Evolutionary conservation across 73 alveolate species (phyloP), one percentile per base, ranked within the genome.

Genomic region (Uronychia setigera): DNA sequence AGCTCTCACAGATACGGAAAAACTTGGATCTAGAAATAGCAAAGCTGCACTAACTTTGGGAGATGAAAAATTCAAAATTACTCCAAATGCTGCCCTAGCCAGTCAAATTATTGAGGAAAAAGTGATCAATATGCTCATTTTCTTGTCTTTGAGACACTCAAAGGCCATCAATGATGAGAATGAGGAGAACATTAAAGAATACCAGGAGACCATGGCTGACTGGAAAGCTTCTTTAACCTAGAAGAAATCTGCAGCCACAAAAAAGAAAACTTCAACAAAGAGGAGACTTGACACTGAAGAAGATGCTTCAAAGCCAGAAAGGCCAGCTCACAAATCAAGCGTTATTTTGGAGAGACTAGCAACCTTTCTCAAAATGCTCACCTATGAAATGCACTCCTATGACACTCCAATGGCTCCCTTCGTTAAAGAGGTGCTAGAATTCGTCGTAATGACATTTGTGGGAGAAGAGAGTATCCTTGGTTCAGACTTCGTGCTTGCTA

Each of bases 401-500:
- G 96, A 93, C 31, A 94, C 96, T 74, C 95, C 95, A 25, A 78
- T 95, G 92, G 90, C 98, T 74, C 93, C 96, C 60, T 95, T 82
- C 86, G 98, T 95, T 26, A 92, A 92, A 89, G 94, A 93, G 77
- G 91, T 95, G 31, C 78, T 95, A 75, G 88, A 93, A 67, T 92
- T 89, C 90, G 85, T 95, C 58, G 88, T 94, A 29, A 93, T 92
- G 84, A 77, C 93, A 82, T 95, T 88, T 83, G 91, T 91, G 32
- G 99, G 99, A 35, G 99, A 95, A 89, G 99, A 95, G 79, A 86
- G 89, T 60, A 93, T 92, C 77, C 91, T 95, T 82, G 95, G 94
- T 67, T 81, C 90, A 0, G 90, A 88, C 67, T 35, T 14, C 30
- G 94, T 88, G 14, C 83, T 88, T 0, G 29, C 87, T 5, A 80